Evolutionary conservation across 1,284 basidiomycete genomes (phyloP).

Genomic region (Irpex rosettiformis): DNA sequence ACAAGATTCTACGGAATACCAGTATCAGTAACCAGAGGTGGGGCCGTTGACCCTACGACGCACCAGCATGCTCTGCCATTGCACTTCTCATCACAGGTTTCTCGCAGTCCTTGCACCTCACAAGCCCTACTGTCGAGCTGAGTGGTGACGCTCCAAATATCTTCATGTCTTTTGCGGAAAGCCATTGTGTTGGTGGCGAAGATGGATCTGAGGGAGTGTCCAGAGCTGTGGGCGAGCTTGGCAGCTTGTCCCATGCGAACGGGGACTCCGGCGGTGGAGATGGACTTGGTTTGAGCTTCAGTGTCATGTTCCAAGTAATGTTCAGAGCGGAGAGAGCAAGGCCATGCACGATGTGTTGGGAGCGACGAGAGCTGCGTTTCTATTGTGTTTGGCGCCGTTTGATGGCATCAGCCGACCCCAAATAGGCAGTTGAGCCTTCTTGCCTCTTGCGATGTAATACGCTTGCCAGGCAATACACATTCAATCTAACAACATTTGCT

Average conservation of each 20-base stretch:
- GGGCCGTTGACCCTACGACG: slow-evolving; percentile 20
- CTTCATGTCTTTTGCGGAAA: slow-evolving; percentile 84
- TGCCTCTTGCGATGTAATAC: no score
- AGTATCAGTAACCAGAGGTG: not conserved
- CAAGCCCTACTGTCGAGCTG: slow-evolving; percentile 61
- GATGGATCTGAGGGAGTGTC: slow-evolving; percentile 28
- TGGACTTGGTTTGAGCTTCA: slow-evolving; percentile 52
- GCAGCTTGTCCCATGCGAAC: slow-evolving; percentile 57
- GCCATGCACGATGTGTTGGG: not conserved
- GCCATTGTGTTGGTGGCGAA: slow-evolving; percentile 76
- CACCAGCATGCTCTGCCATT: slow-evolving; percentile 74
- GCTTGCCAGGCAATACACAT: no score
- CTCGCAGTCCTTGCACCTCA: slow-evolving; percentile 74
- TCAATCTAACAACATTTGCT: no score
- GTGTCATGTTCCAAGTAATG: slow-evolving; percentile 33
- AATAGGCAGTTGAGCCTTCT: no score
- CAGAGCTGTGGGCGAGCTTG: slow-evolving; percentile 35
- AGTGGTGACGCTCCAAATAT: slow-evolving; percentile 78
- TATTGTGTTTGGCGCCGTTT: no score
- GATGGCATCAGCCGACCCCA: no score
- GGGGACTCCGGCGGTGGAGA: slow-evolving; percentile 35
- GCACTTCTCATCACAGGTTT: slow-evolving; percentile 76
- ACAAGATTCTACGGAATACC: slow-evolving; percentile 64
- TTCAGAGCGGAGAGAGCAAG: not conserved
- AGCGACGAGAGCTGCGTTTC: no score